Conservation (phyloP, 176 grass and related monocot genomes). For the Raddia distichophylla region DNA sequence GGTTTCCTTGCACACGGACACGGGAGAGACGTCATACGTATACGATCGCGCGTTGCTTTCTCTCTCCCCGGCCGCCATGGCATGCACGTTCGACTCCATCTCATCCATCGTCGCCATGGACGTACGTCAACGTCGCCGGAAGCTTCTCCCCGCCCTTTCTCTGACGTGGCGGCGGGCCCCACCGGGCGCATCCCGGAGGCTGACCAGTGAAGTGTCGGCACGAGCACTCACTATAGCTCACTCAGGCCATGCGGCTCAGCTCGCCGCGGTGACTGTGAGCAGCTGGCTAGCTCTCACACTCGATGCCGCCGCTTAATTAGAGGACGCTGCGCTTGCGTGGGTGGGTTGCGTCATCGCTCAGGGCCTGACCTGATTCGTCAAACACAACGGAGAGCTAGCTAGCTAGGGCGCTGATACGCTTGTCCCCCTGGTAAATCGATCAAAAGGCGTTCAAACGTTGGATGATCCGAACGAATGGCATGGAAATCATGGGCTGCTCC, state of each 20-base stretch:
- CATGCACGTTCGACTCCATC: no score
- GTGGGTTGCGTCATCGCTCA: not conserved
- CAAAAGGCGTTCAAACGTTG: not conserved
- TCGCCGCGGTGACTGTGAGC: no score
- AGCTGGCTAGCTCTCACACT: not conserved
- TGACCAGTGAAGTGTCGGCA: slow-evolving; percentile 45
- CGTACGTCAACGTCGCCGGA: slow-evolving; percentile 30
- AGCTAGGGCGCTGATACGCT: not conserved
- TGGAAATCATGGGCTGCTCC: slow-evolving; percentile 21
- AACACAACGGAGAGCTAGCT: not conserved
- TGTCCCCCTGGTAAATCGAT: not conserved
- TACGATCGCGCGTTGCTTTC: slow-evolving; percentile 15
- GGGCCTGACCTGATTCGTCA: not conserved
- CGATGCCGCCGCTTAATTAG: not conserved
- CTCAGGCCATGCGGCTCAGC: not conserved
- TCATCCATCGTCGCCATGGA: slow-evolving; percentile 4
- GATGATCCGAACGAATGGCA: not conserved
- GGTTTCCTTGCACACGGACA: not conserved
- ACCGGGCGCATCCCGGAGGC: slow-evolving; percentile 8
- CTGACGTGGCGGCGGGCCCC: not conserved
- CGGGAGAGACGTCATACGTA: no score
- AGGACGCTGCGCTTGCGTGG: not conserved
- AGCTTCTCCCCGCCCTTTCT: slow-evolving; percentile 8
- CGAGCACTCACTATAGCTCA: not conserved
- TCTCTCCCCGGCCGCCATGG: no score